Base-by-base conservation (phyloP, 2,329 filamentous ascomycete genomes). In the Zasmidium angulare region DNA sequence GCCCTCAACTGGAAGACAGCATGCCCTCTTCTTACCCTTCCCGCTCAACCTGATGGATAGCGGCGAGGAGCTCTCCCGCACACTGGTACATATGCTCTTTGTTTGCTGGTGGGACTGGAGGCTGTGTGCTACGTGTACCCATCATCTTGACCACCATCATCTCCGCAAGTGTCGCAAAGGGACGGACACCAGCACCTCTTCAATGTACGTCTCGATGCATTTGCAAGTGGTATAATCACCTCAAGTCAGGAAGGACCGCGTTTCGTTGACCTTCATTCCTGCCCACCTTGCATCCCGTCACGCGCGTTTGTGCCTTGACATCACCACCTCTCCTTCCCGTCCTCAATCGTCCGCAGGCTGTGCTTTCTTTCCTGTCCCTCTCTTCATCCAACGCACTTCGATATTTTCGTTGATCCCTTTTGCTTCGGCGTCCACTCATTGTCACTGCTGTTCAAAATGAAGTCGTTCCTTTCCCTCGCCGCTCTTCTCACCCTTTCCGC, bases 341-440 rank as follows among this genome's bases (percentile, higher is more conserved):
- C 11, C 40, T 24, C 51, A 23, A 46, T n/a, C 51, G 4, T 23
- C n/a, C 17, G 6, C 40, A 43, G 2, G 10, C 21, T 20, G 19
- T 17, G 7, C 9, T 20, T 51, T 29, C 49, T 29, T 29, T 50
- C 48, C 19, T 20, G 2, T 22, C 52, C 20, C 46, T 49, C 43
- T 43, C 46, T 55, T 23, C 23, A 43, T 17, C 36, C 36, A 43
- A 43, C 36, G 36, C 36, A 43, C 31, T 55, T 47, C 53, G 31
- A 17, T 14, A 43, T 51, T 3, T 24, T 58, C 50, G 46, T 59
- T 58, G 19, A n/a, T 46, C 23, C 31, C 14, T 29, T 46, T 54
- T 36, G 51, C 51, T 59, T 50, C 56, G 36, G 26, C 47, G 47
- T 55, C 46, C 56, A 26, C 52, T 59, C 51, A 3, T 54, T 55